Evolutionary conservation across 2,329 filamentous ascomycete genomes (phyloP), one percentile per base, ranked within the genome.

Genomic region (Trichophyton benhamiae): DNA sequence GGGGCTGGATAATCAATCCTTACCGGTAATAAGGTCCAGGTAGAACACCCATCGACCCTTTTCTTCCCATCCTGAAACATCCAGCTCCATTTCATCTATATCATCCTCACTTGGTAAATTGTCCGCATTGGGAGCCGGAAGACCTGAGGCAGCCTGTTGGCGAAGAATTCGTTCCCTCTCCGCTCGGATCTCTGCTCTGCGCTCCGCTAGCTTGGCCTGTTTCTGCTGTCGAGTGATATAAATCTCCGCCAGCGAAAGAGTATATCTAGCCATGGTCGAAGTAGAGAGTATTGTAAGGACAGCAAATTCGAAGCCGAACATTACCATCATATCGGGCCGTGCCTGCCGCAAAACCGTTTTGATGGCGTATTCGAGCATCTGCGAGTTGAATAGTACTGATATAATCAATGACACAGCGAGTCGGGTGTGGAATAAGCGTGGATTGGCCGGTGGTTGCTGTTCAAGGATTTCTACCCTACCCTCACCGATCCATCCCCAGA

Each of bases 401-500:
- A 96, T 74, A 1, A 87, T 70, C 55, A 99, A 80, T 49, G 91
- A 96, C 58, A 87, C 77, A 65, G 86, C 86, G 20, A 99, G 80
- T 55, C 94, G 84, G 15, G 84, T 79, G 72, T 99, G 94, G 77
- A 97, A 97, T 15, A 96, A 78, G 36, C 86, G 82, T 2, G 91
- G 91, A 69, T 96, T 96, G 44, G 87, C 82, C 0, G 92, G 92
- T 2, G 92, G 91, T 74, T 97, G 91, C 74, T 99, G 94, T 76
- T 99, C 94, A 59, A 97, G 80, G 52, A 94, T 84, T 72, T 99
- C 95, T 60, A 99, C 90, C 60, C 95, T 83, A 25, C 92, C 92
- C 72, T 96, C 92, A 59, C 89, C 91, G 67, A 99, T 96, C 94
- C 95, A 99, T 61, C 91, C 89, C 91, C 95, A 99, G 57, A 99